Conservation (phyloP, 1,284 basidiomycete species). For the Tremellales sp. region DNA sequence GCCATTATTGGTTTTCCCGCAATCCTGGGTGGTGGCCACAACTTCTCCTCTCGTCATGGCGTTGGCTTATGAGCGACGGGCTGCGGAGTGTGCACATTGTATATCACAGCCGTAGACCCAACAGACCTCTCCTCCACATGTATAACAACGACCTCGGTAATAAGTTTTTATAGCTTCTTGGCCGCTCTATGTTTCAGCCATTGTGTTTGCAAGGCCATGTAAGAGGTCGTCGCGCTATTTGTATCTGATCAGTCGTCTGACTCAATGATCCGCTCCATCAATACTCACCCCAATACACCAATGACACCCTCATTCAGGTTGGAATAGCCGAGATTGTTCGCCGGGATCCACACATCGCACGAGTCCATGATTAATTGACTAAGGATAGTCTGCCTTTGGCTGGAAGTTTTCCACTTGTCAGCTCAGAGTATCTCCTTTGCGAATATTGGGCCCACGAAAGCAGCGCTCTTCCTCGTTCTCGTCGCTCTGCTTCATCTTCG, state of each 20-base stretch:
- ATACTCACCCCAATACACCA: slow-evolving; percentile 72
- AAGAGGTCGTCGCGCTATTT: slow-evolving; percentile 49
- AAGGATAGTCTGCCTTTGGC: slow-evolving; percentile 44
- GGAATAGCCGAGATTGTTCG: slow-evolving; percentile 72
- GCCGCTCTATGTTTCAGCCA: slow-evolving; percentile 46
- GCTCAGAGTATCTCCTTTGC: background rate
- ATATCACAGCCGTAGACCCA: too few species aligned
- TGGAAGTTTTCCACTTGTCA: slow-evolving; percentile 5
- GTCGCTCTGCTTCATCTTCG: slow-evolving; percentile 34
- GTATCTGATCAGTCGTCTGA: background rate
- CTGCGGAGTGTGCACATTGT: too few species aligned
- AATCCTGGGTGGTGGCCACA: too few species aligned
- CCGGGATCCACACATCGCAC: slow-evolving; percentile 72
- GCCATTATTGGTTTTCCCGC: too few species aligned
- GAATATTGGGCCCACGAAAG: slow-evolving; percentile 30
- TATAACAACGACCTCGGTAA: too few species aligned
- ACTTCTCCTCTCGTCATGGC: too few species aligned
- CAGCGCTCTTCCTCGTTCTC: slow-evolving; percentile 44
- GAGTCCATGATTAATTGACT: slow-evolving; percentile 47
- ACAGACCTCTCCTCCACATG: too few species aligned
- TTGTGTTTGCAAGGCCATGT: slow-evolving; percentile 50
- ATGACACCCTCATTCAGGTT: slow-evolving; percentile 80
- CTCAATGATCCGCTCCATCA: background rate
- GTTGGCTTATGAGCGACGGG: too few species aligned
- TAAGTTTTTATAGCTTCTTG: too few species aligned